Base-by-base conservation (phyloP, 202 grass and related monocot species). In the Zizania palustris region DNA sequence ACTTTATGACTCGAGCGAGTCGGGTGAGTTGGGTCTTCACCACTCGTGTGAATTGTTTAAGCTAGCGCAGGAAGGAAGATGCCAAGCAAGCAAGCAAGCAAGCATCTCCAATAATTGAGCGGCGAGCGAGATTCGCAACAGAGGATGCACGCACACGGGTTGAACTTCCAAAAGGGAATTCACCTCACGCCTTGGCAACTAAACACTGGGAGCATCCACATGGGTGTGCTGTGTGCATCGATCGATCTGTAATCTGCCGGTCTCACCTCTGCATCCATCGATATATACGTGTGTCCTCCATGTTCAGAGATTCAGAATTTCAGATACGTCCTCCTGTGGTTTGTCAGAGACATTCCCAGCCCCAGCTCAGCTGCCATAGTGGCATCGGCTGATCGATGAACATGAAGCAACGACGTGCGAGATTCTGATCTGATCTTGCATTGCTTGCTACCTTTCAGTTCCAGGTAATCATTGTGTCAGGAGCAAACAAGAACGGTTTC, bases 1-100 rank as follows among this genome's bases (percentile, higher is more conserved):
- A 37, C 80, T 83, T 83, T 83, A 21, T 44, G 74, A 67, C 74
- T 21, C 54, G 14, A 65, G n/a, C n/a, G n/a, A n/a, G n/a, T n/a
- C n/a, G n/a, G n/a, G n/a, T n/a, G n/a, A n/a, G n/a, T n/a, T n/a
- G 10, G 48, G 53, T 63, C 41, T 28, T 28, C 28, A 28, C 77
- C 72, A 86, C 72, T 60, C 12, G 34, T 2, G 34, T 2, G 34
- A 59, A 4, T 72, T 72, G 68, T 79, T 83, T 35, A 79, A 83
- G 54, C 53, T 20, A 53, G 16, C n/a, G n/a, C n/a, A 5, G n/a
- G 15, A 6, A 45, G 38, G 49, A 74, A 45, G 7, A 67, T 11
- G 16, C 22, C 11, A 37, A 34, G 16, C 5, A n/a, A n/a, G n/a
- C n/a, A n/a, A n/a, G n/a, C n/a, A n/a, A n/a, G n/a, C 65, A 48